Base-by-base conservation (phyloP, 2,329 filamentous ascomycete species). In the Mollisiaceae sp. region DNA sequence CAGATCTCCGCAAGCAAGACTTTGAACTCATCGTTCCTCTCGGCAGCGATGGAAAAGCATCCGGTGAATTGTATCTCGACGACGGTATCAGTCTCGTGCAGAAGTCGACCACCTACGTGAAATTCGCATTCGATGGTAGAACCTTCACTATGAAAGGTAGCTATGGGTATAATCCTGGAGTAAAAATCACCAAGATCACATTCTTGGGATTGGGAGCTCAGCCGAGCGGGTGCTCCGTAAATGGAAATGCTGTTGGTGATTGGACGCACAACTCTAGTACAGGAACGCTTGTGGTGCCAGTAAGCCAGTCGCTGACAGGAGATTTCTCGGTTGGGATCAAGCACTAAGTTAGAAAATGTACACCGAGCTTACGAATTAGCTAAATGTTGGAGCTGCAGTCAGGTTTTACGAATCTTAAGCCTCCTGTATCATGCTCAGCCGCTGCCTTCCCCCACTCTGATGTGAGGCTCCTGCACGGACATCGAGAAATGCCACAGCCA, bases 11-110 rank as follows among this genome's bases (percentile, higher is more conserved):
- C 50, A 82, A 85, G 69, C 81, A 90, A 71, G 82, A 88, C 70
- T 94, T 94, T 78, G 84, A 89, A 74, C 79, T 96, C 59, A 73
- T 94, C 41, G 83, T 96, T 54, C 89, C 91, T 0, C 83, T 91
- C 0, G 86, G 84, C 6, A 73, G 75, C 0, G 79, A 89, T 60
- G 90, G 89, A 2, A 85, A 79, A 8, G 92, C 92, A 0, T 76
- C 74, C 1, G 92, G 92, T 0, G 81, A 82, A 60, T 80, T 95
- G 64, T 95, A 94, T 75, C 79, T 95, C 5, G 92, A 95, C 70
- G 92, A 96, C 67, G 92, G 92, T 9, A 87, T 88, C 65, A 88
- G 84, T 32, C 71, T 94, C 59, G 79, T 85, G 65, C 91, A 91
- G 76, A 67, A 78, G 2, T 75, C 72, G 0, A 85, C 82, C n/a